Base-by-base conservation (phyloP, 2,329 filamentous ascomycete genomes). In the Drechslerella dactyloides region DNA sequence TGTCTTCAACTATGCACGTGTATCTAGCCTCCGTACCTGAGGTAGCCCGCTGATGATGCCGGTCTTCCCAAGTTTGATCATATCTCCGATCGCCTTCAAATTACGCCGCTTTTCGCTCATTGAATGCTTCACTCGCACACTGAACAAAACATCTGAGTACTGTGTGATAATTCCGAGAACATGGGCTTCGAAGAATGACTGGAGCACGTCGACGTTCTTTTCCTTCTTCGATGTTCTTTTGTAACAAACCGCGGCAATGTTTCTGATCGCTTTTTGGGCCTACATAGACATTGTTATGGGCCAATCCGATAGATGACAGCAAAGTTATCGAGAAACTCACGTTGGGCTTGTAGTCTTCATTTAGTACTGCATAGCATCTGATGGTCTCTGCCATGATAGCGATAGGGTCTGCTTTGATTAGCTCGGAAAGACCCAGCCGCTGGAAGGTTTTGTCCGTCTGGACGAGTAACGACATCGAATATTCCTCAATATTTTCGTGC, bases 101-200 rank as follows among this genome's bases (percentile, higher is more conserved):
- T 89, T 92, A 68, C 89, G 85, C 63, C 86, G 86, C 76, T 92
- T 91, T 78, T 97, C 92, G 76, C 78, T 84, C 76, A 80, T 82
- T 74, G 80, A 85, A 63, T 86, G 85, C 66, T 84, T 83, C 19
- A 83, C 80, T 42, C 82, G 81, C 11, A 83, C 82, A 77, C 91
- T 89, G 76, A 93, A 94, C 68, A 97, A 87, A 8, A 85, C 82
- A 60, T 93, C 88, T 0, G 90, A 91, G 74, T 97, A 87, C 37
- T 89, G 85, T 5, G 91, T 88, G 80, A 97, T 92, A 60, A 97
- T 87, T 4, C 92, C 93, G 5, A 99, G 84, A 35, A 96, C 87
- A 78, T 97, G 89, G 30, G 86, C 85, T 73, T 96, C 88, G 46
- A 97, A 85, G 78, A 96, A 97, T 0, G 85, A 82, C 0, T 87